Evolutionary conservation across 805 yeast genomes (phyloP).

Genomic region (Wickerhamiella allomyrinae): DNA sequence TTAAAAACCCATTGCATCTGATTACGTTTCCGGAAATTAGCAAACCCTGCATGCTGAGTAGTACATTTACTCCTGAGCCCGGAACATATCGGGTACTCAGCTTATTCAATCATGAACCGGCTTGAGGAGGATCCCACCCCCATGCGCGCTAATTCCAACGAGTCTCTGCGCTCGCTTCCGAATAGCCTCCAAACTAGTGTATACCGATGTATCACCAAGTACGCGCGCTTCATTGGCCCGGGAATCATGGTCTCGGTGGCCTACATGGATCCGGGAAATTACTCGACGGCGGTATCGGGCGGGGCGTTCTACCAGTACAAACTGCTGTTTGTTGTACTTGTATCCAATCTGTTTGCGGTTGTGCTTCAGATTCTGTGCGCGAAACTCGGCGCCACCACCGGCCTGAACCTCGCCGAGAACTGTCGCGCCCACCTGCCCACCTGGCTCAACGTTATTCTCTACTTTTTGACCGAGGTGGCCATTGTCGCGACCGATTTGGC

Average conservation of each 20-base stretch:
- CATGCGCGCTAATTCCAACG: too few relatives aligned
- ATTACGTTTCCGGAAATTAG: too few relatives aligned
- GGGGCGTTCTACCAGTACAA: slow-evolving; percentile 71
- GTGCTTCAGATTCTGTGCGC: slow-evolving; percentile 71
- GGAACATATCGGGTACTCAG: not conserved
- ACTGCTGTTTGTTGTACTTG: slow-evolving; percentile 52
- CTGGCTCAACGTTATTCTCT: slow-evolving; percentile 49
- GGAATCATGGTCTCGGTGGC: slow-evolving; percentile 82
- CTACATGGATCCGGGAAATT: slow-evolving; percentile 90
- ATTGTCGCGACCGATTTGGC: slow-evolving; percentile 88
- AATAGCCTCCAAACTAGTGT: not conserved
- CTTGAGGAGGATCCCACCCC: not conserved
- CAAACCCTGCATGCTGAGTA: not conserved
- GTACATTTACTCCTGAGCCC: too few relatives aligned
- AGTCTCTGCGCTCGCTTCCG: not conserved
- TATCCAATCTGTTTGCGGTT: slow-evolving; percentile 76
- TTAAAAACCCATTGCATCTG: too few relatives aligned
- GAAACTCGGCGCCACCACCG: slow-evolving; percentile 79
- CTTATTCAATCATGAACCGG: not conserved
- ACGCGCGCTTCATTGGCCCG: slow-evolving; percentile 65
- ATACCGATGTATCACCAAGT: slow-evolving; percentile 28
- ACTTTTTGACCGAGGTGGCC: slow-evolving; percentile 67
- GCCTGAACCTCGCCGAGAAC: slow-evolving; percentile 73
- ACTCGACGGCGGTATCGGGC: slow-evolving; percentile 76
- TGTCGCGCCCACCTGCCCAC: slow-evolving; percentile 58